phyloP scores from a whole-genome alignment of 1,284 basidiomycete species.

The Macrocystidia cucumis region DNA sequence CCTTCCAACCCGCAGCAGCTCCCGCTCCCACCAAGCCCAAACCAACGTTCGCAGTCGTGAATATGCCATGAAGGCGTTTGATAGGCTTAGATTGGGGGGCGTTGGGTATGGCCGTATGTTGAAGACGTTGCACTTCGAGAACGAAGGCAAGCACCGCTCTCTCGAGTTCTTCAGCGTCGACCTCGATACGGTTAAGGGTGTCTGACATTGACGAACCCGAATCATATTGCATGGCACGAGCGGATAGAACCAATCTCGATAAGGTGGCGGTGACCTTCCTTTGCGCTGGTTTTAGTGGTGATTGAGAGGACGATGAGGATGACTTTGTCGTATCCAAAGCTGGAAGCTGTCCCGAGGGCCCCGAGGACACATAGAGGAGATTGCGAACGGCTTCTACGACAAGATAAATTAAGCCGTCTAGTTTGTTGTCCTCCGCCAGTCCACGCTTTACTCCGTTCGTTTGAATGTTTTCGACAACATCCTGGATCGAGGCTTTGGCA shows the following conservation, averaged over 20 bases:
- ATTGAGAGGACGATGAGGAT: constrained; percentile 37
- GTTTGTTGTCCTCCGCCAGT: constrained; percentile 45
- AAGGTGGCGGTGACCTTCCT: constrained; percentile 74
- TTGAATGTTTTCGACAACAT: constrained; percentile 57
- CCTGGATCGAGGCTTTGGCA: constrained; percentile 52
- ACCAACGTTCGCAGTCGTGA: constrained; percentile 59
- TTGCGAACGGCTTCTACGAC: constrained; percentile 71
- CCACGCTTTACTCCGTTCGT: constrained; percentile 31
- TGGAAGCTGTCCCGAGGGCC: constrained; percentile 56
- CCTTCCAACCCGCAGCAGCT: constrained; percentile 62
- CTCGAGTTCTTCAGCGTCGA: constrained; percentile 74
- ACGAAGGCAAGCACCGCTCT: constrained; percentile 69
- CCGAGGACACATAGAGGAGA: constrained; percentile 64
- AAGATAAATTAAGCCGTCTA: constrained; percentile 54
- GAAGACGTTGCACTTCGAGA: constrained; percentile 56
- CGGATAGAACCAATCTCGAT: constrained; percentile 69
- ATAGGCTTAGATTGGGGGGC: constrained; percentile 20
- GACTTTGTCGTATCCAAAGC: constrained; percentile 32
- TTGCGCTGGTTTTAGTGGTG: constrained; percentile 64
- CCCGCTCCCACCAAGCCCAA: constrained; percentile 70
- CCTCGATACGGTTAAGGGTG: constrained; percentile 65
- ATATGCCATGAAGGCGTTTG: constrained; percentile 58
- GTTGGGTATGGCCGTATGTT: constrained; percentile 27
- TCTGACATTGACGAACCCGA: constrained; percentile 53
- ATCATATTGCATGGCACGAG: constrained; percentile 72